Evolutionary conservation across 805 yeast species (phyloP).

Genomic region (Ogataea henricii): DNA sequence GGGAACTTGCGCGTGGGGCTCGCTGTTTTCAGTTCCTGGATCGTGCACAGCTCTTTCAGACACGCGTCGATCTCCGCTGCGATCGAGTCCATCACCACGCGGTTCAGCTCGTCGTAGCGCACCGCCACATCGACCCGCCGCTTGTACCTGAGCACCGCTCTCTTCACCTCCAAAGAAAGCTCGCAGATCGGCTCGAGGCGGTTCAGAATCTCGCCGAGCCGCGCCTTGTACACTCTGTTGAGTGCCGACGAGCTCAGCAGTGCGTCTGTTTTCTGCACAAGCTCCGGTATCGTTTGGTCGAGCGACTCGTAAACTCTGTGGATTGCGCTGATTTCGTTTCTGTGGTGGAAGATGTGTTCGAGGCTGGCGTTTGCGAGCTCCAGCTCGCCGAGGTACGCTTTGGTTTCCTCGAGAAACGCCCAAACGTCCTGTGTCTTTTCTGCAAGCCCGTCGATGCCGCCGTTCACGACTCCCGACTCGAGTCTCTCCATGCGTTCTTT

Average conservation of each 20-base stretch:
- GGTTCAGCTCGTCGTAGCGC: constrained; percentile 47
- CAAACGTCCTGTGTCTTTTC: not conserved
- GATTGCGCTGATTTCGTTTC: constrained; percentile 34
- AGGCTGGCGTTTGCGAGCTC: not conserved
- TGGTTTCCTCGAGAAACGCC: not conserved
- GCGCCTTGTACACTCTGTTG: not conserved
- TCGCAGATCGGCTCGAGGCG: constrained; percentile 35
- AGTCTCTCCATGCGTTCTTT: constrained; percentile 5
- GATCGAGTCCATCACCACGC: constrained; percentile 44
- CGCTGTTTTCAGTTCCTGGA: constrained; percentile 40
- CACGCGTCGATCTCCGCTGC: constrained; percentile 41
- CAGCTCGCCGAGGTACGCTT: not conserved
- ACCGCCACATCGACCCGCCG: constrained; percentile 40
- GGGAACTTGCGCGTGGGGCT: constrained; percentile 42
- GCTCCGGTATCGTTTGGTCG: constrained; percentile 38
- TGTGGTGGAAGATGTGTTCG: constrained; percentile 25
- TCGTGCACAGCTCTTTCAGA: constrained; percentile 37
- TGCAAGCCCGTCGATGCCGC: not conserved
- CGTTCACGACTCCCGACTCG: not conserved
- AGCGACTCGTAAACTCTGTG: constrained; percentile 34
- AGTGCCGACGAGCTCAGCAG: not conserved
- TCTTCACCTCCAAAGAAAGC: constrained; percentile 30
- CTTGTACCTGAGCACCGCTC: constrained; percentile 32
- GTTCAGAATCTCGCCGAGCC: constrained; percentile 5
- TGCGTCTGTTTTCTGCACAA: constrained; percentile 31